phyloP scores from a whole-genome alignment of 1,284 basidiomycete species.

The Austroboletus novae-zelandiae region DNA sequence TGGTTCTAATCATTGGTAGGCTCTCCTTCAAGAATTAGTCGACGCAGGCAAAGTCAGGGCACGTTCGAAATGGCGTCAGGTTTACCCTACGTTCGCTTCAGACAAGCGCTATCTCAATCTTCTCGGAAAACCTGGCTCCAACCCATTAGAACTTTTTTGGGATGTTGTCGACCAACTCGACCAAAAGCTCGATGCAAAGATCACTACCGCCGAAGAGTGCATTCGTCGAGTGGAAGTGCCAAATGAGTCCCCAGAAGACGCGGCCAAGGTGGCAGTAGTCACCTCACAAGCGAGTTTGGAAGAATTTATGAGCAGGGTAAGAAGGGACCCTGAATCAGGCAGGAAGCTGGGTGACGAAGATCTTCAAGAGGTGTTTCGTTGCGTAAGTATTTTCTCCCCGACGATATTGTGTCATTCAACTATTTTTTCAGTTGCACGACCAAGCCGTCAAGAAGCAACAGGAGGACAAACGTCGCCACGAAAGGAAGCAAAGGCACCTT shows the following conservation, averaged over 20 bases:
- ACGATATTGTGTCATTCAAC: constrained; percentile 8
- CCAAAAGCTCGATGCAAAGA: constrained; percentile 78
- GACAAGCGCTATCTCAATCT: constrained; percentile 84
- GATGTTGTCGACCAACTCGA: constrained; percentile 87
- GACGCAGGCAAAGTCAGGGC: constrained; percentile 71
- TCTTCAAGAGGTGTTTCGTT: constrained; percentile 59
- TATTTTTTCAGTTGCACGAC: constrained; percentile 57
- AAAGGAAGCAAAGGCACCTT: constrained; percentile 81
- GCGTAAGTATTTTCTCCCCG: constrained; percentile 47
- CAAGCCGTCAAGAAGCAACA: constrained; percentile 70
- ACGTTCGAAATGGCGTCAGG: constrained; percentile 87
- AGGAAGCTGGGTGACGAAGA: constrained; percentile 52
- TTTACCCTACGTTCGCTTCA: constrained; percentile 73
- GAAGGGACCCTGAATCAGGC: constrained; percentile 46
- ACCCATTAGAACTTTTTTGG: constrained; percentile 95
- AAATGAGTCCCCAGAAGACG: constrained; percentile 31
- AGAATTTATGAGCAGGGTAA: constrained; percentile 60
- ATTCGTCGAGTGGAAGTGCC: constrained; percentile 48
- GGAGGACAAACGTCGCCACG: constrained; percentile 78
- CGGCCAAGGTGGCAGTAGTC: constrained; percentile 38
- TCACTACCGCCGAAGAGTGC: constrained; percentile 59
- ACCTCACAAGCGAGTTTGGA: constrained; percentile 56
- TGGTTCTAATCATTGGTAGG: constrained; percentile 38
- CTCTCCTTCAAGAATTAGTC: constrained; percentile 70
- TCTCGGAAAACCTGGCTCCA: constrained; percentile 90